Evolutionary conservation across 306 rosid genomes (phyloP).

Genomic region (Inga leiocalycina): DNA sequence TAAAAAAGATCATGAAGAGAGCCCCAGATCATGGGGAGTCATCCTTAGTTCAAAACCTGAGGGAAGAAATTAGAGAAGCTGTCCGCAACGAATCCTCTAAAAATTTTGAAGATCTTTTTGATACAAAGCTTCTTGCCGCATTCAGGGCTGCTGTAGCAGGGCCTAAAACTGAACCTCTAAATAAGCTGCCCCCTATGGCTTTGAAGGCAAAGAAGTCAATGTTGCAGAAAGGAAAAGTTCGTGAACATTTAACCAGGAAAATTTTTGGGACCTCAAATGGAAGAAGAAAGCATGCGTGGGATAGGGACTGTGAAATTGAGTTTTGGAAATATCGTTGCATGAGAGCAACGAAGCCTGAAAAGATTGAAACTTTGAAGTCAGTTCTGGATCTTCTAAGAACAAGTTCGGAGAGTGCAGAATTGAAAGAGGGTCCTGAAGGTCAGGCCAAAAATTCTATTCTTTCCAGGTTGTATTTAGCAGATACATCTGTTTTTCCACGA

Average conservation of each 20-base stretch:
- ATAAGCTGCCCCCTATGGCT: slow-evolving; percentile 63
- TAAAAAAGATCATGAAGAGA: slow-evolving; percentile 96
- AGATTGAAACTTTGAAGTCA: slow-evolving; percentile 85
- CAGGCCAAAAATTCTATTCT: slow-evolving; percentile 82
- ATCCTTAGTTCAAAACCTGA: slow-evolving; percentile 74
- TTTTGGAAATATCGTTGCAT: slow-evolving; percentile 96
- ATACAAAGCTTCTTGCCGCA: slow-evolving; percentile 94
- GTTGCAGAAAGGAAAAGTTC: slow-evolving; percentile 87
- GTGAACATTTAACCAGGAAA: slow-evolving; percentile 88
- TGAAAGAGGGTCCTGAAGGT: slow-evolving; percentile 48
- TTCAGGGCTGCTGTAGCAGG: slow-evolving; percentile 85
- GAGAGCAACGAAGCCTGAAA: slow-evolving; percentile 81
- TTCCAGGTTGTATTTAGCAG: slow-evolving; percentile 90
- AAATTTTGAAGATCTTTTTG: slow-evolving; percentile 71
- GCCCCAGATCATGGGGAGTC: slow-evolving; percentile 73
- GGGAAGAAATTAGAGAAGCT: slow-evolving; percentile 92
- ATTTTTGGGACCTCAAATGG: slow-evolving; percentile 79
- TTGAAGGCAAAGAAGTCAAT: slow-evolving; percentile 74
- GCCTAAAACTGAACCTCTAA: slow-evolving; percentile 72
- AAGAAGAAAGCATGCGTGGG: slow-evolving; percentile 95
- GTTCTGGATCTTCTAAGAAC: slow-evolving; percentile 85
- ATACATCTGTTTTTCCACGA: slow-evolving; percentile 90
- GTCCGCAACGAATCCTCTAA: slow-evolving; percentile 70
- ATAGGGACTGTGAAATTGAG: slow-evolving; percentile 93
- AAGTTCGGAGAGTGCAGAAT: slow-evolving; percentile 51